Percentiles rank a stretch among this genome's conserved stretches.
These are phyloP conservation scores for Nemophila menziesii DNA, from an alignment of 257 asterid species.

Conservation along the genomic window DNA sequence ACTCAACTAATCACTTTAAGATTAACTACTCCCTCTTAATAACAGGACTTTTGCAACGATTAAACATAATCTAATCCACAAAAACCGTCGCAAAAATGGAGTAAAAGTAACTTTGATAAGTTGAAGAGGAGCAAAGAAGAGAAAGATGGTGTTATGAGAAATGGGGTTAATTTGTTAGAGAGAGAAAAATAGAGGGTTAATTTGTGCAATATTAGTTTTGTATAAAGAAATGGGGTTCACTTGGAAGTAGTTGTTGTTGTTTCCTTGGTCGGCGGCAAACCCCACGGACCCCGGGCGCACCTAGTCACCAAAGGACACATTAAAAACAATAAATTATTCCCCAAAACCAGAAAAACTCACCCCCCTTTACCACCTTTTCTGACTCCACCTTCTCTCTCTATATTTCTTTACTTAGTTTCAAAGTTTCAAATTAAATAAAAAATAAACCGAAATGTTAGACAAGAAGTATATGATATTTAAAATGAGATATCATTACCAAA, in stretches of 20 bases:
- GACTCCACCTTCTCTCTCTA: constrained; percentile 25
- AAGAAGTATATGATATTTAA: constrained; percentile 37
- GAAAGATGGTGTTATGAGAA: constrained; percentile 22
- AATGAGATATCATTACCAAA: constrained; percentile 14
- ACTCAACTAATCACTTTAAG: constrained; percentile 28
- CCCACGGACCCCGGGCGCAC: constrained; percentile 72
- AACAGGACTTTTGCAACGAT: constrained; percentile 30
- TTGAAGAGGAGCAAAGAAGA: constrained; percentile 16
- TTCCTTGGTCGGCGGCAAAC: constrained; percentile 90
- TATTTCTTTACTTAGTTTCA: constrained; percentile 15
- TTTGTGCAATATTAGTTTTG: constrained; percentile 13
- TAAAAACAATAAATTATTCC: constrained; percentile 57
- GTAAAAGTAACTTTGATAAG: constrained; percentile 26
- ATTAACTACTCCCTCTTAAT: constrained; percentile 19
- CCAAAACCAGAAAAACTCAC: constrained; percentile 27
- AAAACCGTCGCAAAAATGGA: constrained; percentile 29
- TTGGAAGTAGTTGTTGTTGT: constrained; percentile 43
- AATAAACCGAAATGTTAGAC: constrained; percentile 62
- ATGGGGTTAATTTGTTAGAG: constrained; percentile 13
- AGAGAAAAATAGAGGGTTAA: constrained; percentile 14
- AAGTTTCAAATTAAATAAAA: constrained; percentile 32
- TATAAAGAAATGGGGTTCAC: constrained; percentile 42
- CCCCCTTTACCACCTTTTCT: constrained; percentile 32
- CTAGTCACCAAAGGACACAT: constrained; percentile 69
- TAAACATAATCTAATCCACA: constrained; percentile 39